Percentiles rank a stretch among this genome's conserved stretches.
phyloP scores from a whole-genome alignment of 805 yeast species.

The Candida hungchunana region DNA sequence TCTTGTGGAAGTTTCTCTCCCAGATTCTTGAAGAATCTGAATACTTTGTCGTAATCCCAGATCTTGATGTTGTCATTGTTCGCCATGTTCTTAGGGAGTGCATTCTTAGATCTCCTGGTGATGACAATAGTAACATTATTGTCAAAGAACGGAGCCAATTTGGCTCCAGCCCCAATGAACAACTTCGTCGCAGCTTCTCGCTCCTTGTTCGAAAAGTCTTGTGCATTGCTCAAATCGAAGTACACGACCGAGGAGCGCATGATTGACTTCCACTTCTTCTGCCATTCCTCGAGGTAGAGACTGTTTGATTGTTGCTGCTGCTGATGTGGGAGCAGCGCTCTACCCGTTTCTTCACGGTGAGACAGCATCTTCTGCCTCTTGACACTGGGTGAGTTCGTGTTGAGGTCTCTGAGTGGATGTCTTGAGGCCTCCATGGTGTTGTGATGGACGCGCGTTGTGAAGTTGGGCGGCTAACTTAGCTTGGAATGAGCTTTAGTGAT shows the following conservation, averaged over 20 bases:
- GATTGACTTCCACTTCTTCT: constrained; percentile 53
- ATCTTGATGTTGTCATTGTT: constrained; percentile 43
- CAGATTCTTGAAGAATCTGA: constrained; percentile 68
- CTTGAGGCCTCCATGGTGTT: constrained; percentile 18
- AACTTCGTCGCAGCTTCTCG: constrained; percentile 30
- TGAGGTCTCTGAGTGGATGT: constrained; percentile 22
- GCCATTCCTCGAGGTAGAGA: constrained; percentile 46
- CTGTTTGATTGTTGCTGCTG: constrained; percentile 11
- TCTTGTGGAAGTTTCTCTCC: constrained; percentile 33
- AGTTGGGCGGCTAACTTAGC: too few species aligned
- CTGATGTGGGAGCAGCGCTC: constrained; percentile 8
- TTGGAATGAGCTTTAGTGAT: too few species aligned
- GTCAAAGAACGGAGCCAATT: constrained; percentile 56
- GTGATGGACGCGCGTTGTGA: too few species aligned
- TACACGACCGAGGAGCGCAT: constrained; percentile 54
- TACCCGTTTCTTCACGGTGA: constrained; percentile 2
- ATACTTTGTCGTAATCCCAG: constrained; percentile 85
- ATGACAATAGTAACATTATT: constrained; percentile 67
- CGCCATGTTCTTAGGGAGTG: constrained; percentile 46
- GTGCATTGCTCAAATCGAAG: constrained; percentile 43
- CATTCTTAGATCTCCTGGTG: constrained; percentile 52
- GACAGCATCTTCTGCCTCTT: constrained; percentile 24
- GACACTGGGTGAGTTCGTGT: constrained; percentile 26
- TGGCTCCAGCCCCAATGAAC: constrained; percentile 43
- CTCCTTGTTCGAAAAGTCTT: constrained; percentile 28